Conservation (phyloP, 768 basidiomycete genomes). For the Hortiboletus campestris region DNA sequence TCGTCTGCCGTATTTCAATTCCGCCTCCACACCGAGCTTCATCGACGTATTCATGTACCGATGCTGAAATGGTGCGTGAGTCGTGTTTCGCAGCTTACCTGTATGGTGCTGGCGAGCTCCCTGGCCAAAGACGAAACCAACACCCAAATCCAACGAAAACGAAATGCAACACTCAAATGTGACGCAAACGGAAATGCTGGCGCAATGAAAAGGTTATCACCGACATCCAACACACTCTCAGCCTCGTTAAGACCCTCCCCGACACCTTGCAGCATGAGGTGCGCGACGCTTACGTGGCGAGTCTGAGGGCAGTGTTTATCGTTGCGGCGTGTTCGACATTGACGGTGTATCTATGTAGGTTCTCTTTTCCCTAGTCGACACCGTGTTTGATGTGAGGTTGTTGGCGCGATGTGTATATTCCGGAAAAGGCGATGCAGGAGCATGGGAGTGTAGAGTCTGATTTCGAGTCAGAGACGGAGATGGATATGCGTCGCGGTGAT, state of each 20-base stretch:
- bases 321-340: conserved; percentile 16
- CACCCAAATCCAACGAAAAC: too few species aligned
- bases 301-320: conserved; percentile 18
- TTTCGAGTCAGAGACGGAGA: too few species aligned
- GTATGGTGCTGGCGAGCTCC: background rate
- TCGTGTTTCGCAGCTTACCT: too few species aligned
- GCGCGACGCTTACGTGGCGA: conserved; percentile 21
- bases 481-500: too few species aligned
- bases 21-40: conserved; percentile 16
- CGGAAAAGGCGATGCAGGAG: conserved; percentile 9
- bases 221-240: conserved; percentile 20
- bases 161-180: too few species aligned
- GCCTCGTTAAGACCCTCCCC: conserved; percentile 9
- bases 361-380: background rate
- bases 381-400: too few species aligned
- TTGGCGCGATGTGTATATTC: conserved; percentile 6
- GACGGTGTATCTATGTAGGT: conserved; percentile 9
- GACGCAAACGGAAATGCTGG: too few species aligned
- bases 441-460: background rate
- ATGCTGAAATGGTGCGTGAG: conserved; percentile 6
- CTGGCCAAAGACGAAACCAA: too few species aligned
- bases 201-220: conserved; percentile 15
- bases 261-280: conserved; percentile 13
- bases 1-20: conserved; percentile 23
- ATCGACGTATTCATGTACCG: conserved; percentile 8